Percentiles rank a stretch among this genome's conserved stretches.
Conservation (phyloP, 1,139 yeast genomes). For the Saccharomyces hybrid region DNA sequence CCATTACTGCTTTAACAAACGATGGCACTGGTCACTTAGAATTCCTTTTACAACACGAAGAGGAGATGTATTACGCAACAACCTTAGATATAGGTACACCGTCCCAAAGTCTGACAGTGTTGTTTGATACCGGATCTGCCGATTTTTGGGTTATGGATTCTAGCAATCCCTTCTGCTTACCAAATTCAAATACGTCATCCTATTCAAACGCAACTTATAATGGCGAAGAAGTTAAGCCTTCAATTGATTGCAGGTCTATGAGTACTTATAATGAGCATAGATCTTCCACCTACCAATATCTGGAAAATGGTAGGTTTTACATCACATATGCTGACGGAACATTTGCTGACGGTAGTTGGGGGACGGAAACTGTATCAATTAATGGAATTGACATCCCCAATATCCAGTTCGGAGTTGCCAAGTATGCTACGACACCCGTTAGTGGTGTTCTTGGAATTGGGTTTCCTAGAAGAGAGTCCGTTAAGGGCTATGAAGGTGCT, state of each 20-base stretch:
- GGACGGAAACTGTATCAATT: slow-evolving; percentile 14
- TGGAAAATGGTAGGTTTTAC: slow-evolving; percentile 17
- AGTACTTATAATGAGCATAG: slow-evolving; percentile 8
- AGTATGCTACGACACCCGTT: slow-evolving; percentile 17
- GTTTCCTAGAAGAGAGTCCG: slow-evolving; percentile 19
- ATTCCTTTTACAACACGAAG: slow-evolving; percentile 21
- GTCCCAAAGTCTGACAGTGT: slow-evolving; percentile 40
- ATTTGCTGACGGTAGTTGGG: slow-evolving; percentile 25
- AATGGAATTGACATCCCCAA: slow-evolving; percentile 10
- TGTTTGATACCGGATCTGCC: slow-evolving; percentile 62
- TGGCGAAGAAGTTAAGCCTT: slow-evolving; percentile 7
- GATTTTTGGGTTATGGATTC: slow-evolving; percentile 52
- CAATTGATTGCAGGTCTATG: slow-evolving; percentile 11
- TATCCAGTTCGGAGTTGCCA: slow-evolving; percentile 24
- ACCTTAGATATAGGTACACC: slow-evolving; percentile 46
- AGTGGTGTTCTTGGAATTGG: slow-evolving; percentile 29
- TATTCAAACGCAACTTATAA: slow-evolving; percentile 9
- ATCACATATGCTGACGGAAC: slow-evolving; percentile 20
- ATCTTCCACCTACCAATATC: slow-evolving; percentile 10
- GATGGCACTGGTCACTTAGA: slow-evolving; percentile 3
- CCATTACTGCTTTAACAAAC: background rate
- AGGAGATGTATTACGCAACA: slow-evolving; percentile 35
- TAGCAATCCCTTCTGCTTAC: slow-evolving; percentile 30
- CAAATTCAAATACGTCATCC: slow-evolving; percentile 11
- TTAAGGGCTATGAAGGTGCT: slow-evolving; percentile 17